phyloP scores from a whole-genome alignment of 352 stramenopile species.

The Phytophthora sp. region DNA sequence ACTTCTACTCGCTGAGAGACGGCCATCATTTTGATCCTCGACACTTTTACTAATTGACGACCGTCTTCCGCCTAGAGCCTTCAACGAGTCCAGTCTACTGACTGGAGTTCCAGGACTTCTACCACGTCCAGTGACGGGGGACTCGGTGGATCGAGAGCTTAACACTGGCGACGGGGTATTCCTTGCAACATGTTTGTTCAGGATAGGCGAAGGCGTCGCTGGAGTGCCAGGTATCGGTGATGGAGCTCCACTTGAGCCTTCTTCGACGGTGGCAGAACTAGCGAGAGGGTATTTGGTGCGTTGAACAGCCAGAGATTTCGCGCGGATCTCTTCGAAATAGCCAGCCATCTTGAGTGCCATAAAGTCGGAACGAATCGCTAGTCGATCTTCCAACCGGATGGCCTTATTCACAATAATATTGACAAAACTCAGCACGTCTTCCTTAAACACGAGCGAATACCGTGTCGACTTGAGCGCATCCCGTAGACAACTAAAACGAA shows the following conservation, averaged over 20 bases:
- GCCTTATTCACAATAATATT: constrained; percentile 92
- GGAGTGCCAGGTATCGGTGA: constrained; percentile 35
- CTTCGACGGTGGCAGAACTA: constrained; percentile 41
- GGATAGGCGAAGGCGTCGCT: constrained; percentile 35
- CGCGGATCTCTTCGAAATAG: constrained; percentile 89
- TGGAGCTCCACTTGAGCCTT: constrained; percentile 21
- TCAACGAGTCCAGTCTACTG: constrained; percentile 37
- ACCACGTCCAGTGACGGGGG: constrained; percentile 27
- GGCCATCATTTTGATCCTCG: constrained; percentile 27
- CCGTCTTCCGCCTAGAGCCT: constrained; percentile 32
- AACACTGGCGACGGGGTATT: constrained; percentile 42
- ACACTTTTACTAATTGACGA: constrained; percentile 28
- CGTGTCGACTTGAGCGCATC: constrained; percentile 83
- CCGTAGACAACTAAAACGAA: constrained; percentile 83
- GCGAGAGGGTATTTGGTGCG: constrained; percentile 68
- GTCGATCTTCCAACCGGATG: constrained; percentile 78
- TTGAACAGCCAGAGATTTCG: constrained; percentile 82
- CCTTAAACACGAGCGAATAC: constrained; percentile 89
- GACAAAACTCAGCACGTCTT: constrained; percentile 89
- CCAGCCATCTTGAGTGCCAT: constrained; percentile 85
- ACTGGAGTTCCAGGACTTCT: constrained; percentile 37
- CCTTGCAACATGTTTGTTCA: constrained; percentile 37
- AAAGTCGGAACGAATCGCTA: constrained; percentile 85
- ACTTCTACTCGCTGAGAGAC: constrained; percentile 52
- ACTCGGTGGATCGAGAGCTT: constrained; percentile 33